Base-by-base conservation (phyloP, 2,329 filamentous ascomycete genomes). In the Paecilomyces formosus region DNA sequence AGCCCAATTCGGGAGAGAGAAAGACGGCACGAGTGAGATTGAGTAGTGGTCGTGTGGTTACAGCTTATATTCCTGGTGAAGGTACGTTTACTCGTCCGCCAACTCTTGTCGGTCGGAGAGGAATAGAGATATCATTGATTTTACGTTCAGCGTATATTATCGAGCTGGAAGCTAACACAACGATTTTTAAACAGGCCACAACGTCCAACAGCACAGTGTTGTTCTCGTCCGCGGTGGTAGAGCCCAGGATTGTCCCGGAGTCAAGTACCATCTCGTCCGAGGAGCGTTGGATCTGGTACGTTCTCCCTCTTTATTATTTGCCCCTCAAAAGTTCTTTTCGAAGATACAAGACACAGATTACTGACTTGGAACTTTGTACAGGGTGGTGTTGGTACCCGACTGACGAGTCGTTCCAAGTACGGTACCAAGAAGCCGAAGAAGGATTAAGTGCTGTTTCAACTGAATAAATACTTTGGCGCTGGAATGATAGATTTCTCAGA, bases 381-480 rank as follows among this genome's bases (percentile, higher is more conserved):
- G 93, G 91, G 91, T 70, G 94, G 94, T 81, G 94, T 99, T 64
- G 87, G 86, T 22, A 94, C 86, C 74, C 83, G 94, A 66, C 84
- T 88, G 69, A 90, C 87, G 22, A 91, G 89, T 74, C 84, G 94
- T 69, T 97, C 92, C 70, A 99, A 99, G 78, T 99, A 96, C 72
- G 94, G 94, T 61, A 96, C 94, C 55, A 99, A 99, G 87, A 97
- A 97, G 81, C 93, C 94, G 0, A 97, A 97, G 87, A 86, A 86
- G 74, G 86, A 87, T 22, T 81, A 70, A 39, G 21, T 49, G 26
- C 30, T 31, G 30, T 15, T 18, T 49, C 28, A 53, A 56, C 49
- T 11, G 24, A 51, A 45, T 22, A 12, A 28, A 8, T 24, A 57
- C 8, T 15, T 26, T 45, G 51, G 24, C 15, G 13, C 9, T 28